These are phyloP conservation scores for Aspergillus leporis DNA, from an alignment of 495 filamentous ascomycete genomes.

Conservation along the genomic window DNA sequence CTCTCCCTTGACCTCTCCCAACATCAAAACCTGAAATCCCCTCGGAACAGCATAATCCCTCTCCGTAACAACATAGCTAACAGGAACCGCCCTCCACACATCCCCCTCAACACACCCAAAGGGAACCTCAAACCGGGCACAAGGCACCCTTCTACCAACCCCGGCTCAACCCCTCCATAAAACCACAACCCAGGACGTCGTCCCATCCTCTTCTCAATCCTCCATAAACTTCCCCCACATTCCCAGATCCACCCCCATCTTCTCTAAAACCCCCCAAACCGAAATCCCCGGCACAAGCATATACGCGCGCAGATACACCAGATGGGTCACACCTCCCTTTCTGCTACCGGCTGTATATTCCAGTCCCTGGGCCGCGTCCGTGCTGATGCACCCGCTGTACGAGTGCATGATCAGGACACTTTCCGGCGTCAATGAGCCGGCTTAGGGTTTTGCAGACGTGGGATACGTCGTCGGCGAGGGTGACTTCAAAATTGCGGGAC, in stretches of 20 bases:
- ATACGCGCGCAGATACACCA: constrained; percentile 42
- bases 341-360: constrained; percentile 17
- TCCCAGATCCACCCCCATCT: too few relatives aligned
- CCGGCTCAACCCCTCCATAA: constrained; percentile 28
- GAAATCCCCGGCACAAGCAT: constrained; percentile 25
- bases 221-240: constrained; percentile 24
- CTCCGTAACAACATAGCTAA: constrained; percentile 35
- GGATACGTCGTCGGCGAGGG: constrained; percentile 28
- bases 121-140: constrained; percentile 34
- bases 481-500: too few relatives aligned
- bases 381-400: constrained; percentile 41
- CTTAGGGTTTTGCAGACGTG: constrained; percentile 24
- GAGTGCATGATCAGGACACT: constrained; percentile 42
- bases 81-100: constrained; percentile 40
- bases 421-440: constrained; percentile 26
- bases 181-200: constrained; percentile 28
- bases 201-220: constrained; percentile 15
- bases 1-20: constrained; percentile 27
- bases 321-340: constrained; percentile 36
- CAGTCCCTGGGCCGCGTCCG: constrained; percentile 32
- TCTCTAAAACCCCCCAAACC: constrained; percentile 22
- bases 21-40: constrained; percentile 38
- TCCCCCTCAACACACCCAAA: constrained; percentile 23
- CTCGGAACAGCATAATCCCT: constrained; percentile 34
- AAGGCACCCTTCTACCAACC: constrained; percentile 20